A percentile compares a stretch with the other conserved stretches of the same genome.
These are phyloP conservation scores for Spongospora subterranea DNA, from an alignment of 208 protist species.

Conservation along the genomic window DNA sequence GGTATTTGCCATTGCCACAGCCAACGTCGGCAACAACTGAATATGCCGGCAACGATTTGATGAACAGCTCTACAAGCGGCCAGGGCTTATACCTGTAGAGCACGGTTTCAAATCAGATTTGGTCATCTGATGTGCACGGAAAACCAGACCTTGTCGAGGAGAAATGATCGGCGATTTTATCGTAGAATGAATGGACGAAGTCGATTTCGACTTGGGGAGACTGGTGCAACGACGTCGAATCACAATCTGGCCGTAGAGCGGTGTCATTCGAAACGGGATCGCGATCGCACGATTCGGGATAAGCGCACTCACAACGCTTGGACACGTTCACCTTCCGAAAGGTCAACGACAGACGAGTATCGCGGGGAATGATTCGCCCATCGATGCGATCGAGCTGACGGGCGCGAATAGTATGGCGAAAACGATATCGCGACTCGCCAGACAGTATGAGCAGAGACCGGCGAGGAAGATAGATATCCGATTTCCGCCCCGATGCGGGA, in stretches of 20 bases:
- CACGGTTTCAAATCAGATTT: not conserved
- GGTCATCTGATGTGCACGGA: not conserved
- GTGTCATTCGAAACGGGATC: not conserved
- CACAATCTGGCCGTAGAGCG: not conserved
- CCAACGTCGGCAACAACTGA: conserved; percentile 38
- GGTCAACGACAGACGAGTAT: conserved; percentile 7
- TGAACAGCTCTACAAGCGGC: conserved; percentile 32
- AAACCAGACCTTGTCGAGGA: not conserved
- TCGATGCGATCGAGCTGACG: conserved; percentile 40
- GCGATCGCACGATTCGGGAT: not conserved
- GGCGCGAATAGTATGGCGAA: not conserved
- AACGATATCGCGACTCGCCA: not conserved
- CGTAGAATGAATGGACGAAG: conserved; percentile 53
- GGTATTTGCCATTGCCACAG: conserved; percentile 59
- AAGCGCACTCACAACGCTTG: not conserved
- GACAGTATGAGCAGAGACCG: conserved; percentile 32
- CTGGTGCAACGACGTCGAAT: not conserved
- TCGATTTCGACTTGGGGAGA: conserved; percentile 41
- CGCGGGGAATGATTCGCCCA: not conserved
- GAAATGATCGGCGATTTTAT: conserved; percentile 55
- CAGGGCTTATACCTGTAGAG: conserved; percentile 29
- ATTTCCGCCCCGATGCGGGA: not conserved
- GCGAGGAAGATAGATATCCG: conserved; percentile 6
- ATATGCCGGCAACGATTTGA: not conserved
- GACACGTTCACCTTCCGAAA: not conserved